Evolutionary conservation across 495 filamentous ascomycete species (phyloP).

Genomic region (Viridothelium virens): DNA sequence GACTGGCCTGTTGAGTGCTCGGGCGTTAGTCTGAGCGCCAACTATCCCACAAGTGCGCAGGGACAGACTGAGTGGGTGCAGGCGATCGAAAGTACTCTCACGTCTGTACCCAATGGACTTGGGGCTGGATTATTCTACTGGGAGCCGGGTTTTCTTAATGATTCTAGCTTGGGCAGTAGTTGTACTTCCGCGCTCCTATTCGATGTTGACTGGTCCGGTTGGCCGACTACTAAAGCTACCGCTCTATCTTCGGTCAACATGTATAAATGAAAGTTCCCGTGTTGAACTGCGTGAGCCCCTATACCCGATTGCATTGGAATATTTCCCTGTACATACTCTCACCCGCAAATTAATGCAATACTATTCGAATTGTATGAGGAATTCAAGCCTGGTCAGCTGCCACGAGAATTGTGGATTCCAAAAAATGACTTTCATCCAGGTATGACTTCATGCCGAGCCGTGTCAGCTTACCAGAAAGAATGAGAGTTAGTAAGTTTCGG

Average conservation of each 20-base stretch:
- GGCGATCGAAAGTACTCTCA: constrained; percentile 21
- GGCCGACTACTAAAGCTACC: background rate
- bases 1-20: constrained; percentile 36
- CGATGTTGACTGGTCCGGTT: constrained; percentile 24
- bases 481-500: too few relatives aligned
- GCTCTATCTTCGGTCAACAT: constrained; percentile 5
- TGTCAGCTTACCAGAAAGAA: too few relatives aligned
- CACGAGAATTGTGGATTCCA: too few relatives aligned
- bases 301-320: background rate
- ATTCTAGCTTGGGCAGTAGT: constrained; percentile 29
- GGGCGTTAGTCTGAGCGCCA: constrained; percentile 28
- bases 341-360: too few relatives aligned
- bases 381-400: too few relatives aligned
- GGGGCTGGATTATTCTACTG: constrained; percentile 37
- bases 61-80: constrained; percentile 35
- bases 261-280: background rate
- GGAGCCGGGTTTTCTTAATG: constrained; percentile 40
- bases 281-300: background rate
- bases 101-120: constrained; percentile 24
- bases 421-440: too few relatives aligned
- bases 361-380: too few relatives aligned
- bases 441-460: too few relatives aligned
- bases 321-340: background rate
- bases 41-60: constrained; percentile 30
- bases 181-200: constrained; percentile 33